Evolutionary conservation across 805 yeast species (phyloP), one percentile per base, ranked within the genome.

Genomic region (Candida broadrunensis): DNA sequence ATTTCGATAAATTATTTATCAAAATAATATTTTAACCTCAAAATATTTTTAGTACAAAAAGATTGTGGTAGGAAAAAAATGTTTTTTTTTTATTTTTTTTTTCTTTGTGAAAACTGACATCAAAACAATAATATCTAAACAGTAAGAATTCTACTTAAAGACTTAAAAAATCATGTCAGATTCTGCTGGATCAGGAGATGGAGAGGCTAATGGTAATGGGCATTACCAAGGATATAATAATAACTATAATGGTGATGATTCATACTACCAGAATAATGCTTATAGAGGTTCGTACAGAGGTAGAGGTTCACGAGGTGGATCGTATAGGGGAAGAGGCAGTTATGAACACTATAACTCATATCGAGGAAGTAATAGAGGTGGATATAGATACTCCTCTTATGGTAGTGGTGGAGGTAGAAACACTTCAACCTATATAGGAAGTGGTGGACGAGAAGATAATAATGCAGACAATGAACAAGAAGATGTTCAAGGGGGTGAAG

Each of bases 281-380:
- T 41, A 47, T 32, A 44, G 55, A 35, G 56, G 52, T 21, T 43
- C 47, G 8, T 48, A 54, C 32, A 37, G 58, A 39, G 55, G 52
- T 8, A 23, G 48, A 26, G 42, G 47, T 16, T 27, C 45, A 25
- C 31, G 44, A 14, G 41, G 58, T 14, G 56, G 62, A 18, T 27
- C 21, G 2, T 50, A 47, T 41, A 47, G 61, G 24, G 51, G 44
- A 33, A 32, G 44, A 33, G 43, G 40, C 11, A 41, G 40, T 11
- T 45, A 46, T 36, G 47, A 52, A 8, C 6, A 29, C 14, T 8
- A 29, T 29, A 14, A n/a, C 11, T 29, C 32, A 15, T 29, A 39
- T 23, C 46, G 57, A 11, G 56, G 57, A 12, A n/a, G n/a, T n/a
- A n/a, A n/a, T n/a, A n/a, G n/a, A n/a, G 38, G 45, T 12, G 33